Conservation (phyloP, 768 basidiomycete species). For the Cyclocybe cylindracea region DNA sequence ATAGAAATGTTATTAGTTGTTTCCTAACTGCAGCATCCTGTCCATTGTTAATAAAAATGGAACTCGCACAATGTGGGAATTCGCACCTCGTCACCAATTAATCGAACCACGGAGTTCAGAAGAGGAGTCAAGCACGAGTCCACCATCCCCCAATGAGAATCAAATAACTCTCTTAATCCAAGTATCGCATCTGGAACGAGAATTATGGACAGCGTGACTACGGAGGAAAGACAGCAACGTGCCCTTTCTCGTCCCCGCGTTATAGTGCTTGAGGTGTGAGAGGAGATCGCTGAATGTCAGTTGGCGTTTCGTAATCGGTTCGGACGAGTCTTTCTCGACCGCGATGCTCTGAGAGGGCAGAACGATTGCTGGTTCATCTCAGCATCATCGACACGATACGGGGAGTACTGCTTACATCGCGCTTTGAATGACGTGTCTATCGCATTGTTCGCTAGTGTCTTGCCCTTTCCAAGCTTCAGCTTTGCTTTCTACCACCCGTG, state of each 20-base stretch:
- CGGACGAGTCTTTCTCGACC: slow-evolving; percentile 49
- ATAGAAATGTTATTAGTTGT: slow-evolving; percentile 62
- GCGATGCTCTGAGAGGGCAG: slow-evolving; percentile 84
- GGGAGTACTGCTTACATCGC: slow-evolving; percentile 60
- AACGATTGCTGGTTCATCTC: slow-evolving; percentile 69
- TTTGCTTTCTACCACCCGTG: slow-evolving; percentile 79
- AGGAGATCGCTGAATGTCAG: slow-evolving; percentile 78
- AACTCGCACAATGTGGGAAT: background rate
- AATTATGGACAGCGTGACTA: background rate
- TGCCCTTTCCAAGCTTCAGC: slow-evolving; percentile 95
- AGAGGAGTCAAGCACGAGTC: slow-evolving; percentile 53
- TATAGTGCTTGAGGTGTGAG: slow-evolving; percentile 83
- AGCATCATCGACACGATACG: slow-evolving; percentile 10
- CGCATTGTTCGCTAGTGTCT: slow-evolving; percentile 77
- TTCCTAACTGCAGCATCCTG: slow-evolving; percentile 85
- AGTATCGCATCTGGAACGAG: slow-evolving; percentile 61
- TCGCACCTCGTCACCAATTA: slow-evolving; percentile 82
- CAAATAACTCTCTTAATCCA: slow-evolving; percentile 73
- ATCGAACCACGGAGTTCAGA: slow-evolving; percentile 60
- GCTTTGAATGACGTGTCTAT: slow-evolving; percentile 97
- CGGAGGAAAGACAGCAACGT: slow-evolving; percentile 2
- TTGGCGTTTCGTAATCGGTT: slow-evolving; percentile 76
- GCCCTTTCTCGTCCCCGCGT: slow-evolving; percentile 75
- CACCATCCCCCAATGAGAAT: slow-evolving; percentile 57
- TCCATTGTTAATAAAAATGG: slow-evolving; percentile 9